Evolutionary conservation across 2,329 filamentous ascomycete genomes (phyloP).

Genomic region (Hypoxylon sp.): DNA sequence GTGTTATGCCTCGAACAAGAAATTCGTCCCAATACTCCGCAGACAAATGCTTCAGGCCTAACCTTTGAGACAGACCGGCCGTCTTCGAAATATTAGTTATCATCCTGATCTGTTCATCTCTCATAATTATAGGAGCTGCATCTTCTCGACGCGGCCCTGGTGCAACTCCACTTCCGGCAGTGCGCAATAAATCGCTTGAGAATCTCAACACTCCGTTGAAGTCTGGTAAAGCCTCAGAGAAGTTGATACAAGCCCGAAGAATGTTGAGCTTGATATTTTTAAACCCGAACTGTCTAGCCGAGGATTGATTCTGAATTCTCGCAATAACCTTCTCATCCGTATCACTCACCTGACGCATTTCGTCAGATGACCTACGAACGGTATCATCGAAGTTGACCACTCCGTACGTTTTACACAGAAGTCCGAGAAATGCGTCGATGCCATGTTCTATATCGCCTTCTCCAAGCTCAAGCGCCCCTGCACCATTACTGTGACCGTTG

Average conservation of each 20-base stretch:
- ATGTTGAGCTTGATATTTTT: constrained; percentile 87
- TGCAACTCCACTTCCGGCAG: constrained; percentile 84
- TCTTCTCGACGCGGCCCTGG: constrained; percentile 78
- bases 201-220: constrained; percentile 91
- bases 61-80: constrained; percentile 79
- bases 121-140: constrained; percentile 77
- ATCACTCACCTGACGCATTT: constrained; percentile 56
- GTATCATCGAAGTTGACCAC: constrained; percentile 68
- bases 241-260: constrained; percentile 89
- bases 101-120: constrained; percentile 89
- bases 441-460: constrained; percentile 77
- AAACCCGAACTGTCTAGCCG: constrained; percentile 80
- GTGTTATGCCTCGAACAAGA: constrained; percentile 81
- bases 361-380: constrained; percentile 48
- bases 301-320: constrained; percentile 73
- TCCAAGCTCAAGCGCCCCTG: constrained; percentile 71
- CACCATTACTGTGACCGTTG: constrained; percentile 65
- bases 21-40: constrained; percentile 99
- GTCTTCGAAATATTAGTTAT: constrained; percentile 89
- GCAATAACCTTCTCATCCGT: constrained; percentile 68
- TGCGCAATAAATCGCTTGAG: constrained; percentile 86
- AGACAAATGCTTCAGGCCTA: constrained; percentile 78
- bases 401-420: constrained; percentile 75
- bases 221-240: constrained; percentile 93
- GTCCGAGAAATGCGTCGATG: constrained; percentile 73